Base-by-base conservation (phyloP, 257 asterid genomes). In the Solanum medicagineum region DNA sequence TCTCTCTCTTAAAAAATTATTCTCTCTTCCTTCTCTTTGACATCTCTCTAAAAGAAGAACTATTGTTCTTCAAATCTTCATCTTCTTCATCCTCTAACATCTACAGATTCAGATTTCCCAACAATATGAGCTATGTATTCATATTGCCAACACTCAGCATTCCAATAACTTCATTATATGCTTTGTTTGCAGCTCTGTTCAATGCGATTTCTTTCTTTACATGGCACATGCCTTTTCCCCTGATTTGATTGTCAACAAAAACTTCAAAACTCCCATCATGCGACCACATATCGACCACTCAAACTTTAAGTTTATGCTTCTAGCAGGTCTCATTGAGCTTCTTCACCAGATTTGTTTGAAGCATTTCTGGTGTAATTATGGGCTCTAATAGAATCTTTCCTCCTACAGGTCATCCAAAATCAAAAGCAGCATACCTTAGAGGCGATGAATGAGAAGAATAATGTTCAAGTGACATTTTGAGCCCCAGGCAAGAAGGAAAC, bases 141-240 rank as follows among this genome's bases (percentile, higher is more conserved):
- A 54, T 47, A 80, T 85, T 87, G 83, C 69, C 47, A 19, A 40
- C 69, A 32, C 87, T 87, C 69, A 91, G 85, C 75, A 56, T 88
- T 74, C 89, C 88, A 36, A 92, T 84, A 75, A 94, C 88, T 89
- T 89, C 93, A 36, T 88, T 85, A 74, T 93, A 95, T 62, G 97
- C 99, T 86, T 82, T 89, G 79, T 92, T 88, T 36, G 99, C 99
- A 45, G 99, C 98, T 90, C 97, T 88, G 56, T 94, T 95, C 29
- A 92, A 84, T 0, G 99, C 79, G 17, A 92, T 86, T 79, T 91
- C 95, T 90, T 94, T 95, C 90, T 94, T 95, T n/a, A 85, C 90
- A 63, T 29, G 93, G 90, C 95, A 93, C 80, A 88, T 81, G 44
- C 95, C 95, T 90, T 88, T 92, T 56, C 99, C 98, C 75, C 88